phyloP scores from a whole-genome alignment of 441 rosid species.

The Hura crepitans region DNA sequence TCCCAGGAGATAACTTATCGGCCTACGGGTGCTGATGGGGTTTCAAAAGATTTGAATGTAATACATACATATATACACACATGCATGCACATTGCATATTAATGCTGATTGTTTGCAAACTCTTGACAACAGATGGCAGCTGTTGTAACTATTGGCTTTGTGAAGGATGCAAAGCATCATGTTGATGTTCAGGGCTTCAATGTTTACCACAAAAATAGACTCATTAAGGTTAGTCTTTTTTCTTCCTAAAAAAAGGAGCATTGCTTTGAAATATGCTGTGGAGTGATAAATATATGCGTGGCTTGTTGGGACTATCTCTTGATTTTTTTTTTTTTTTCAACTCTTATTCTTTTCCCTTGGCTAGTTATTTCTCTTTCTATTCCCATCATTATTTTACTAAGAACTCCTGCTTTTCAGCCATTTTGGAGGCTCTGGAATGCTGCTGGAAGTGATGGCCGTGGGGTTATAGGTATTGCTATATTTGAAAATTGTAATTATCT shows the following conservation, averaged over 20 bases:
- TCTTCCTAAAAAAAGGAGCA: neutral
- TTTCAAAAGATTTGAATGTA: conserved; percentile 44
- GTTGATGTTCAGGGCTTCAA: conserved; percentile 94
- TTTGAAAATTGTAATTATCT: conserved; percentile 12
- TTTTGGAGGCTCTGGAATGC: conserved; percentile 99
- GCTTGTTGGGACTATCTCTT: neutral
- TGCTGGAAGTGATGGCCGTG: conserved; percentile 91
- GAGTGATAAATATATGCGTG: neutral
- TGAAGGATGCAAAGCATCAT: conserved; percentile 88
- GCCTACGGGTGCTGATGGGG: conserved; percentile 59
- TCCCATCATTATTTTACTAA: conserved; percentile 10
- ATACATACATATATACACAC: conserved; percentile 10
- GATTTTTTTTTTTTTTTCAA: neutral
- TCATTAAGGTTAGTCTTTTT: conserved; percentile 61
- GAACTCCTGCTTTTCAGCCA: conserved; percentile 47
- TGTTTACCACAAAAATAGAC: conserved; percentile 94
- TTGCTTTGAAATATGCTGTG: neutral
- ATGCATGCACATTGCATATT: conserved; percentile 1
- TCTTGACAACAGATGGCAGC: conserved; percentile 59
- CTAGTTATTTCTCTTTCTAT: neutral
- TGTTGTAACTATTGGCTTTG: conserved; percentile 83
- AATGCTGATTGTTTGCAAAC: conserved; percentile 22
- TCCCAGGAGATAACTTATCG: conserved; percentile 56
- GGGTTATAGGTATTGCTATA: conserved; percentile 67
- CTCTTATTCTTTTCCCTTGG: neutral